Percentiles rank a stretch among this genome's conserved stretches.
Conservation (phyloP, 2,329 filamentous ascomycete species). For the Pseudocercospora vitis region DNA sequence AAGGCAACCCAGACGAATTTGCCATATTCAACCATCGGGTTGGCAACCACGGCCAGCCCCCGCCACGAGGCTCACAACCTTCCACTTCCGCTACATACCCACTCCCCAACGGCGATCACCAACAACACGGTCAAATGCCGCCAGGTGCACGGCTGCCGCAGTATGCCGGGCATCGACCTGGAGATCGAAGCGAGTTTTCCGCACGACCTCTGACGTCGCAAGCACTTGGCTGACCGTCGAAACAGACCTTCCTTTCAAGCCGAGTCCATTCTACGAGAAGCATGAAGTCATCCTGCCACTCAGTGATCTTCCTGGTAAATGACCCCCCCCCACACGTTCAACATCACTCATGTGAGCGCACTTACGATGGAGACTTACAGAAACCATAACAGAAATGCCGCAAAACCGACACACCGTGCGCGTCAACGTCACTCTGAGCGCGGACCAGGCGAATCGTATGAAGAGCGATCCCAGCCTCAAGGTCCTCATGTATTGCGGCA, state of each 20-base stretch:
- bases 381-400: constrained; percentile 53
- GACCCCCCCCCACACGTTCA: constrained; percentile 3
- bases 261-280: constrained; percentile 83
- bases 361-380: constrained; percentile 37
- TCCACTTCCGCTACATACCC: constrained; percentile 12
- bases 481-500: constrained; percentile 81
- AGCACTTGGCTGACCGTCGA: constrained; percentile 20
- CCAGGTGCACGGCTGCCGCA: constrained; percentile 13
- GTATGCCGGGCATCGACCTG: constrained; percentile 15
- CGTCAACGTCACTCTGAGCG: constrained; percentile 59
- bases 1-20: constrained; percentile 40
- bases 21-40: constrained; percentile 44
- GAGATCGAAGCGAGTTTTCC: constrained; percentile 25
- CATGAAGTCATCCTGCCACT: constrained; percentile 63
- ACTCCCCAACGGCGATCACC: constrained; percentile 6
- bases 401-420: constrained; percentile 59
- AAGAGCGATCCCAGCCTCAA: constrained; percentile 62
- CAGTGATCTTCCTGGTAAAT: constrained; percentile 70
- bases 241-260: constrained; percentile 57
- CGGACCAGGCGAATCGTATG: constrained; percentile 57
- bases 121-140: constrained; percentile 18
- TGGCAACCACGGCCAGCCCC: constrained; percentile 41
- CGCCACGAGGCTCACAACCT: constrained; percentile 16
- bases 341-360: constrained; percentile 22
- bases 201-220: neutral